Evolutionary conservation across 495 filamentous ascomycete species (phyloP), one percentile per base, ranked within the genome.

Genomic region (Halenospora varia): DNA sequence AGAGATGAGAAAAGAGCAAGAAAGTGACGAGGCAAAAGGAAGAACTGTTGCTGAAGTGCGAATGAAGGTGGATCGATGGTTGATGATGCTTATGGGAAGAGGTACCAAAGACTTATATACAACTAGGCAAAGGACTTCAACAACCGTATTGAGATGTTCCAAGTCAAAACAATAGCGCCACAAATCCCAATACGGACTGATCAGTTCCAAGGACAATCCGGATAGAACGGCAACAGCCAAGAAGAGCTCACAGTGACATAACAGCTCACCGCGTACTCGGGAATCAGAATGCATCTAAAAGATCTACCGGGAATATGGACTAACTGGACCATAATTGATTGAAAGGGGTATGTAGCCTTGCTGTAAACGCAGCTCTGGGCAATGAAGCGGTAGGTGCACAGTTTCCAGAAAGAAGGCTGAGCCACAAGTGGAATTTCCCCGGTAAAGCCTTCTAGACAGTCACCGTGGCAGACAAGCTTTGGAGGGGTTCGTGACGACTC

Each of bases 11-110:
- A 52, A 35, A 47, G 6, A 45, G 29, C 18, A 29, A 10, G 29
- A 56, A 42, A 24, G 42, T n/a, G 49, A 3, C 35, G 53, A 49
- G 35, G 22, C 25, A 23, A 2, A 41, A 39, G 22, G 2, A 63
- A 39, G 45, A 24, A 46, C 13, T 20, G 42, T 17, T 45, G 11
- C 17, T 17, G 18, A 45, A 45, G 18, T 15, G 17, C 13, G 42
- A 20, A 20, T 15, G 20, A 45, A 22, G 49, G 48, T 39, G 17
- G 39, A 22, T 57, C 41, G 40, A 57, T 53, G 22, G 29, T 10
- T 61, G 58, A 56, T 61, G 53, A 56, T 17, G 52, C 48, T n/a
- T 19, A 2, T n/a, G 19, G 39, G 4, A 24, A 44, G 46, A 41
- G 19, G 10, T 2, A 10, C 13, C 10, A 4, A 29, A 1, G 53